Base-by-base conservation (phyloP, 2,329 filamentous ascomycete species). In the Colletotrichum sp. region DNA sequence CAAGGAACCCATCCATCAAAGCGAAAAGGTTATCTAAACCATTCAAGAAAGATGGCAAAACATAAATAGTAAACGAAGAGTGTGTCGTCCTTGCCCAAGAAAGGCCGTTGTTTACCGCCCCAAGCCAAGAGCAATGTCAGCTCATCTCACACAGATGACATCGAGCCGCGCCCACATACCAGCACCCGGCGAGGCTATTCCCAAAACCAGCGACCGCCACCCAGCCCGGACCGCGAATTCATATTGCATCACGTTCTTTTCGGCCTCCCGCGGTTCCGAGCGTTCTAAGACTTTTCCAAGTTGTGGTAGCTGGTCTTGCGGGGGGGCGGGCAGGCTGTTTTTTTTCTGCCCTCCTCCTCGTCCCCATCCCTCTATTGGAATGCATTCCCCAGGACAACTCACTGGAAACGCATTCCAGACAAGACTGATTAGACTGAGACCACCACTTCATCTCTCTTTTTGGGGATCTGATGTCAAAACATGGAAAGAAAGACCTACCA, bases 381-480 rank as follows among this genome's bases (percentile, higher is more conserved):
- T 69, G 74, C 70, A 69, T 73, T 69, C 73, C 64, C 73, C 28
- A 24, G 44, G 70, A 39, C 64, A 34, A 76, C 64, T 10, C 57
- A 60, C 60, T 74, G 70, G 59, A 52, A 49, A 74, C 70, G 57
- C 70, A 76, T 73, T 76, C 70, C 74, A 10, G n/a, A 13, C 26
- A 18, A 49, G 70, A 7, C 57, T 73, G 74, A 76, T 74, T 73
- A 74, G 34, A 57, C 74, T 69, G 74, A 76, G 74, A 76, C 74
- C 64, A 12, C 32, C 13, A 8, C 62, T 36, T 10, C 3, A 16
- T 24, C 44, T 52, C n/a, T 52, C 44, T 8, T 8, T 52, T 52
- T 21, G n/a, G 12, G 44, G n/a, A 52, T 8, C n/a, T 13, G n/a
- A 52, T 52, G 44, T 52, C 44, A 52, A 52, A 52, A 52, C 44